Percentiles rank a stretch among this genome's conserved stretches.
These are phyloP conservation scores for Penicillium canariense DNA, from an alignment of 495 filamentous ascomycete species.

Conservation along the genomic window DNA sequence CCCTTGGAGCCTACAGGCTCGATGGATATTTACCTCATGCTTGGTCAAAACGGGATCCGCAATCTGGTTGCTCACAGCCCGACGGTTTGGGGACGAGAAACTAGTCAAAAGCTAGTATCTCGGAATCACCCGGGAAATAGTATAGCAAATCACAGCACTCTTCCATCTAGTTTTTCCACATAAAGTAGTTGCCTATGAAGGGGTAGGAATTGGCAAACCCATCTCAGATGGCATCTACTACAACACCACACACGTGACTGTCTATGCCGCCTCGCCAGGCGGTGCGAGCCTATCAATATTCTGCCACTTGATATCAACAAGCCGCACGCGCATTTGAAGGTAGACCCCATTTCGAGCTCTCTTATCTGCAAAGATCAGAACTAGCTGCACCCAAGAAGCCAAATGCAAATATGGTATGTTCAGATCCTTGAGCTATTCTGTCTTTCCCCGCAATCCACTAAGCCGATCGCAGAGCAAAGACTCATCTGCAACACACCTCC, in stretches of 20 bases:
- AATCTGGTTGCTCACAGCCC: no score
- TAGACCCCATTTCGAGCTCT: not conserved
- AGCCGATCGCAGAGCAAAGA: slow-evolving; percentile 71
- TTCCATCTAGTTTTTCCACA: no score
- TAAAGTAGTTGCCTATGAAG: no score
- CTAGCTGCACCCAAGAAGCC: not conserved
- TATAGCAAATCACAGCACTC: no score
- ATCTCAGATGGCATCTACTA: not conserved
- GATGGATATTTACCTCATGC: no score
- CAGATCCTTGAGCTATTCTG: no score
- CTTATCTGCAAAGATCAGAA: not conserved
- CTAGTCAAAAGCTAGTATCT: no score
- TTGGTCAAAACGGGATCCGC: no score
- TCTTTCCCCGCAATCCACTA: not conserved
- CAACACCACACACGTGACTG: not conserved
- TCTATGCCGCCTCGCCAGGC: not conserved
- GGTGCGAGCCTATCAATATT: not conserved
- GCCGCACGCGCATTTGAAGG: not conserved
- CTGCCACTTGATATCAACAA: slow-evolving; percentile 4
- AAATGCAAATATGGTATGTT: not conserved
- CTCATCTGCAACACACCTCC: slow-evolving; percentile 79
- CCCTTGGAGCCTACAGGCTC: no score
- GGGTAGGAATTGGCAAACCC: no score
- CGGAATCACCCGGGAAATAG: no score
- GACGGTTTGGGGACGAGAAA: no score